Evolutionary conservation across 2,329 filamentous ascomycete species (phyloP).

Genomic region (Sarocladiaceae sp.): DNA sequence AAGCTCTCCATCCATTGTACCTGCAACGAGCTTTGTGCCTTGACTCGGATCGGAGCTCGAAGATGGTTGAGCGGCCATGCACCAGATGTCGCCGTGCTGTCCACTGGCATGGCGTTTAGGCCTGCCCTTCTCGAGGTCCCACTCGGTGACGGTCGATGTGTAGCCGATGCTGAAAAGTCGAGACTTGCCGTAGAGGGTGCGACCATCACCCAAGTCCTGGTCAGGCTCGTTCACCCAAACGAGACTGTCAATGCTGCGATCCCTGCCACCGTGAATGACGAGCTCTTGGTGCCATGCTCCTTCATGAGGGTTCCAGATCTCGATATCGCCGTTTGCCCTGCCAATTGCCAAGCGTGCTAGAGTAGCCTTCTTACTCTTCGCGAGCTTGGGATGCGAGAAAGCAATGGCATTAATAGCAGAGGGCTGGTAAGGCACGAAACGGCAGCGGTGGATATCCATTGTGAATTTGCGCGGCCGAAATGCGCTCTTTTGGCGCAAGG

Average conservation of each 20-base stretch:
- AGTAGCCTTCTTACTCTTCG: constrained; percentile 45
- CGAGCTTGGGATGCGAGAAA: constrained; percentile 71
- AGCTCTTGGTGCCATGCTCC: constrained; percentile 88
- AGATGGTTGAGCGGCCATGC: constrained; percentile 78
- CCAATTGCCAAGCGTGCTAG: constrained; percentile 78
- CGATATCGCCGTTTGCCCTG: constrained; percentile 90
- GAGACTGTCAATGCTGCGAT: constrained; percentile 83
- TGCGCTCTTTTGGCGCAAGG: neutral
- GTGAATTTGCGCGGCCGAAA: constrained; percentile 4
- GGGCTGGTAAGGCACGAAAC: constrained; percentile 89
- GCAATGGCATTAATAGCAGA: constrained; percentile 92
- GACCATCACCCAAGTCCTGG: constrained; percentile 60
- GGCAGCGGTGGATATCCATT: constrained; percentile 97
- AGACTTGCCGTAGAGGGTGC: constrained; percentile 63
- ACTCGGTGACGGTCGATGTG: constrained; percentile 88
- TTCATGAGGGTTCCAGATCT: constrained; percentile 89
- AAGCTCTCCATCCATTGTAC: constrained; percentile 87
- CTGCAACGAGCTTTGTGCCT: constrained; percentile 65
- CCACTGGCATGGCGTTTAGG: constrained; percentile 81
- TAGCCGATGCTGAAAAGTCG: constrained; percentile 96
- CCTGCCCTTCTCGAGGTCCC: constrained; percentile 78
- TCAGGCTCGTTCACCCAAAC: constrained; percentile 87
- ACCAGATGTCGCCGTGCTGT: constrained; percentile 96
- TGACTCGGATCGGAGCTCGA: constrained; percentile 17
- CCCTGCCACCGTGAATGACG: constrained; percentile 76